Conservation (phyloP, 2,329 filamentous ascomycete genomes). For the Colletotrichum sansevieriae region DNA sequence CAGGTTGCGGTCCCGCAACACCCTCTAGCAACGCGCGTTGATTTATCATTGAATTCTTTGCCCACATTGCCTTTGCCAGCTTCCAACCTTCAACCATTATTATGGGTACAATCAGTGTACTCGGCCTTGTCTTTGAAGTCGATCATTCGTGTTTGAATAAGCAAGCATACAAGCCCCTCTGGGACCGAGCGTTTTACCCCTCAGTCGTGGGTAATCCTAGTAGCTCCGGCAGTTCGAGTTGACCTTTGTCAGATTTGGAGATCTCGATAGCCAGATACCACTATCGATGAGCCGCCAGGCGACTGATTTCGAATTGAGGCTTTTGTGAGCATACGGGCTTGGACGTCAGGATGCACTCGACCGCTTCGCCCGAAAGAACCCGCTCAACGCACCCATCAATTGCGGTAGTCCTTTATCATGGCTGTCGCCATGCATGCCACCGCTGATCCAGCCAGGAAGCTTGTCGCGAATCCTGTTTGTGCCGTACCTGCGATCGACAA, state of each 20-base stretch:
- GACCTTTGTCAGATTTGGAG: not conserved
- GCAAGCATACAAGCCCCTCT: too few relatives aligned
- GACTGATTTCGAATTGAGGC: not conserved
- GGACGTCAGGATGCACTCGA: constrained; percentile 43
- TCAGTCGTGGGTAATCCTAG: not conserved
- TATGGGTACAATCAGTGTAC: too few relatives aligned
- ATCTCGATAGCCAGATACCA: constrained; percentile 1
- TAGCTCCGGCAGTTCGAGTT: not conserved
- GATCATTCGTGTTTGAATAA: too few relatives aligned
- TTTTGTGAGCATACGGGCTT: not conserved
- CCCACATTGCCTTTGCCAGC: too few relatives aligned
- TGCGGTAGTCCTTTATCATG: constrained; percentile 66
- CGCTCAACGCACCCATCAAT: constrained; percentile 69
- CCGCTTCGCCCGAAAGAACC: constrained; percentile 70
- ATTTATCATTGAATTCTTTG: too few relatives aligned
- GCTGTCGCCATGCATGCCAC: constrained; percentile 69
- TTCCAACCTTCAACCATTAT: too few relatives aligned
- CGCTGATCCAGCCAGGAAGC: constrained; percentile 89
- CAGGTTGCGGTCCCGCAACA: too few relatives aligned
- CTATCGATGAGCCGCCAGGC: not conserved
- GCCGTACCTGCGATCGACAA: constrained; percentile 86
- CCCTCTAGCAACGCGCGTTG: too few relatives aligned
- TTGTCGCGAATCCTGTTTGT: constrained; percentile 80
- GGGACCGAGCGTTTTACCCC: too few relatives aligned
- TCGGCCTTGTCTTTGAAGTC: too few relatives aligned